phyloP scores from a whole-genome alignment of 1,139 yeast genomes.

The Yamadazyma oceani region DNA sequence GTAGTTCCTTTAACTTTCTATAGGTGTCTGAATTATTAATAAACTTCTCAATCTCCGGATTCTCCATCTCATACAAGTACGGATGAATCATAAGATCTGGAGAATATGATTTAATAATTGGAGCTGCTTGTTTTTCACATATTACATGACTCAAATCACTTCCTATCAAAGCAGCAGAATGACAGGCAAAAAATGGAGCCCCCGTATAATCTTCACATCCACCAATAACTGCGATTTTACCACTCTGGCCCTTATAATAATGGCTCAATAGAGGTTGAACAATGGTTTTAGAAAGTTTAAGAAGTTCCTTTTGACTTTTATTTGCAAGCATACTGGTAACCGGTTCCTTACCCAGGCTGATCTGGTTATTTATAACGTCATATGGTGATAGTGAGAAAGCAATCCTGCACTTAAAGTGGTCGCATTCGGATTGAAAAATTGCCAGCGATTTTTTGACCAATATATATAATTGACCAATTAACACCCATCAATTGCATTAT shows the following conservation, averaged over 20 bases:
- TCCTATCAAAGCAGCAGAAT: slow-evolving; percentile 82
- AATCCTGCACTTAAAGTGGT: no score
- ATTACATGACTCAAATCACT: slow-evolving; percentile 87
- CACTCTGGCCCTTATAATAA: slow-evolving; percentile 93
- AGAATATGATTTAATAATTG: slow-evolving; percentile 80
- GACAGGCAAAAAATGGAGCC: slow-evolving; percentile 89
- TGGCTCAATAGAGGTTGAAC: slow-evolving; percentile 75
- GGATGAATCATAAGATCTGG: slow-evolving; percentile 98
- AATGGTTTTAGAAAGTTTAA: slow-evolving; percentile 48
- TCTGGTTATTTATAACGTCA: no score
- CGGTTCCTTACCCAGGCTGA: neutral
- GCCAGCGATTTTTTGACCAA: no score
- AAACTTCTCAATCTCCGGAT: slow-evolving; percentile 17
- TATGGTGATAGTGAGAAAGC: no score
- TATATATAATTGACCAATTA: no score
- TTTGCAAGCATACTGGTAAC: slow-evolving; percentile 24
- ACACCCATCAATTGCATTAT: no score
- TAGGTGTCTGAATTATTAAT: neutral
- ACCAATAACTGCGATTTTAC: slow-evolving; percentile 83
- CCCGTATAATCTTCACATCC: slow-evolving; percentile 97
- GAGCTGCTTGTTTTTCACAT: slow-evolving; percentile 77
- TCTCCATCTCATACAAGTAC: slow-evolving; percentile 49
- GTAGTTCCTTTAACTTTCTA: slow-evolving; percentile 14
- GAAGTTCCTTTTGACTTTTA: slow-evolving; percentile 46
- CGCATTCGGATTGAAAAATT: no score